phyloP scores from a whole-genome alignment of 306 rosid genomes.

The Citrullus colocynthis region DNA sequence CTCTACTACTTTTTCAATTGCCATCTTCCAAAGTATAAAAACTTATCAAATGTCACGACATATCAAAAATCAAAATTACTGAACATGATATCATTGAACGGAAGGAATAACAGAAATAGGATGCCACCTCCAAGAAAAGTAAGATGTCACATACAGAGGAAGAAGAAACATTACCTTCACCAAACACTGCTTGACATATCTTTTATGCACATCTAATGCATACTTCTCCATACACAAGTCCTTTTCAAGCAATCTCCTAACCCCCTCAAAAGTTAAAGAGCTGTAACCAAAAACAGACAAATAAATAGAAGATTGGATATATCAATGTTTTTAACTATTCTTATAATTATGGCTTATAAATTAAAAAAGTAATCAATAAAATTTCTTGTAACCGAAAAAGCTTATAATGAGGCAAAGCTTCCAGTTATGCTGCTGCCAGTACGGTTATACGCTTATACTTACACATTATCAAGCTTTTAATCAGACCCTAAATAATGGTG shows the following conservation, averaged over 20 bases:
- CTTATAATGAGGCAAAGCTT: background rate
- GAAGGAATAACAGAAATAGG: background rate
- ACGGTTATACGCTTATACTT: background rate
- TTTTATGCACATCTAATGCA: conserved; percentile 71
- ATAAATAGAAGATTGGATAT: background rate
- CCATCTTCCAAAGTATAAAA: background rate
- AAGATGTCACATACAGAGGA: background rate
- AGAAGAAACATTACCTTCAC: conserved; percentile 36
- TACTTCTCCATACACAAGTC: conserved; percentile 52
- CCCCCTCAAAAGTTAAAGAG: conserved; percentile 82
- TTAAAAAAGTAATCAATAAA: background rate
- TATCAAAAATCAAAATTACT: background rate
- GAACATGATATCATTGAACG: background rate
- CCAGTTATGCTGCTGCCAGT: background rate
- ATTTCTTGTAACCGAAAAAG: background rate
- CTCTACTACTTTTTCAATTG: background rate
- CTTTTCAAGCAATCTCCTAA: conserved; percentile 83
- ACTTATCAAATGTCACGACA: background rate
- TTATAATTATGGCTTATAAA: background rate
- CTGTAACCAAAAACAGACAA: conserved; percentile 33
- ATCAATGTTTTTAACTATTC: background rate
- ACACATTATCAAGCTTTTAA: background rate
- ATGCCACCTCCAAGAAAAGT: conserved; percentile 2
- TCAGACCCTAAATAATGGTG: background rate
- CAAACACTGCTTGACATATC: conserved; percentile 66